A percentile compares a stretch with the other conserved stretches of the same genome.
phyloP scores from a whole-genome alignment of 1,284 basidiomycete species.

The Tetrapyrgos nigripes region DNA sequence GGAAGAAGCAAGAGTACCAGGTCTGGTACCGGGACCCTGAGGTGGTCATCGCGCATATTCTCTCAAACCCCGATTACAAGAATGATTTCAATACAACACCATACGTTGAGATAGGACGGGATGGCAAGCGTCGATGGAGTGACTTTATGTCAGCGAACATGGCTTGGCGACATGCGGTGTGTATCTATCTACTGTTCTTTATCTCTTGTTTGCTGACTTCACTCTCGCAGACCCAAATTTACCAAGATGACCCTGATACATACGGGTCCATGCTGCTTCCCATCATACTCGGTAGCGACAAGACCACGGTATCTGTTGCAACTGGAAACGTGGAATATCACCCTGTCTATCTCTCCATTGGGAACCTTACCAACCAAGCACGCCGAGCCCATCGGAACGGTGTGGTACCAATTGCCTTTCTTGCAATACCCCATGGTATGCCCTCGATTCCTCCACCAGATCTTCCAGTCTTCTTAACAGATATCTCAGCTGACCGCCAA shows the following conservation, averaged over 20 bases:
- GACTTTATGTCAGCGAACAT: conserved; percentile 37
- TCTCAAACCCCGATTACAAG: conserved; percentile 21
- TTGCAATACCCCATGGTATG: conserved; percentile 35
- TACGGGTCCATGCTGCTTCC: conserved; percentile 36
- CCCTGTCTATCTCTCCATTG: conserved; percentile 34
- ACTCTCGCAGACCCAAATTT: not conserved
- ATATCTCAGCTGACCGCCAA: conserved; percentile 22
- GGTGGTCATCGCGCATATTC: conserved; percentile 20
- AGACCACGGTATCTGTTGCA: conserved; percentile 41
- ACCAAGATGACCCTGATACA: conserved; percentile 20
- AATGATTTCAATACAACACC: conserved; percentile 23
- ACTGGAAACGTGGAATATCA: conserved; percentile 42
- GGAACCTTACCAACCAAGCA: conserved; percentile 30
- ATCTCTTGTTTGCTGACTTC: too few species aligned
- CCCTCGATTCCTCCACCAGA: not conserved
- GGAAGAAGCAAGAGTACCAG: conserved; percentile 29
- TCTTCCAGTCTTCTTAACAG: not conserved
- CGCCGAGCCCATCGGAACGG: conserved; percentile 26
- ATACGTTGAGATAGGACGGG: conserved; percentile 17
- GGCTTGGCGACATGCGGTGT: conserved; percentile 31
- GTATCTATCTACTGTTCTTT: too few species aligned
- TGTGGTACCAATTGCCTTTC: conserved; percentile 27
- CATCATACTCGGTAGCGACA: conserved; percentile 41
- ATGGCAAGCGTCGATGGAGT: conserved; percentile 10
- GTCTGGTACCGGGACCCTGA: conserved; percentile 29